These are phyloP conservation scores for Porcisia hertigi DNA, from an alignment of 208 protist genomes.

Conservation along the genomic window DNA sequence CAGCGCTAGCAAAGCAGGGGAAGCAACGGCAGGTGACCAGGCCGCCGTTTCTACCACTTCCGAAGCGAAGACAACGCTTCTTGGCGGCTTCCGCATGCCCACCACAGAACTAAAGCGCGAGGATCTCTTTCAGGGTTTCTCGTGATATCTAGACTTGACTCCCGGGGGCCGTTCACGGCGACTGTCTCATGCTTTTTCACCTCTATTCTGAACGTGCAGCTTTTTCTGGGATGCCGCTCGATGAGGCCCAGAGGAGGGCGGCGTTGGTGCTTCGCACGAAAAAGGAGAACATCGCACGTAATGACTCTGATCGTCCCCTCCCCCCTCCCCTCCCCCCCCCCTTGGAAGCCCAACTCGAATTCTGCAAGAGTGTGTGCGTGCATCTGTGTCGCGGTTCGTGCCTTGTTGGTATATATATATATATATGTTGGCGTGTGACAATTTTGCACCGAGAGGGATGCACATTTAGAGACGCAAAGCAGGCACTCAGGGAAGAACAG, in stretches of 20 bases:
- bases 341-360: no score
- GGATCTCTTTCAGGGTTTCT: slow-evolving; percentile 27
- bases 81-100: slow-evolving; percentile 30
- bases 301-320: no score
- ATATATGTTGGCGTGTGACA: background rate
- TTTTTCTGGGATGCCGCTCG: no score
- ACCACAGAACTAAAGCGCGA: slow-evolving; percentile 25
- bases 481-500: background rate
- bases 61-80: background rate
- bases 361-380: background rate
- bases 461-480: background rate
- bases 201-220: background rate
- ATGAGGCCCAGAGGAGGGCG: no score
- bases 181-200: background rate
- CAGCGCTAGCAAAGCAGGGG: background rate
- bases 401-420: background rate
- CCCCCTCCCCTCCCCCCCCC: no score
- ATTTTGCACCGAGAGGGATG: background rate
- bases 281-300: no score
- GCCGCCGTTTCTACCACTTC: background rate
- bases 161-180: background rate
- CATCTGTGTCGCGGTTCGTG: background rate
- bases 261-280: no score
- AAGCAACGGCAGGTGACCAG: background rate
- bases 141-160: background rate